A percentile compares a stretch with the other conserved stretches of the same genome.
phyloP scores from a whole-genome alignment of 1,284 basidiomycete species.

The Baeospora myosura region DNA sequence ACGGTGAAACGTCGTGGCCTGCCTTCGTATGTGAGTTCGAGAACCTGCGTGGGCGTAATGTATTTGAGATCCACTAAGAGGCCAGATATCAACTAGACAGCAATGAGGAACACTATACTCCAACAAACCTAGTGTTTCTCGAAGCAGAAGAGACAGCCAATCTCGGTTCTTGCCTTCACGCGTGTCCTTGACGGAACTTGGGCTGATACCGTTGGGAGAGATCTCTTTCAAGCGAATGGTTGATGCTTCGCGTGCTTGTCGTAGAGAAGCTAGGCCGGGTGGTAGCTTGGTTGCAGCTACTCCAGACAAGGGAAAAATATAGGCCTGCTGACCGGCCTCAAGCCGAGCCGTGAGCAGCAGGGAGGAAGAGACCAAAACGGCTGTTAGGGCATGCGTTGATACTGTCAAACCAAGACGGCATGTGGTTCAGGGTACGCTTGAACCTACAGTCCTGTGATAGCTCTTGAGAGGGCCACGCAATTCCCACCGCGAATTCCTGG shows the following conservation, averaged over 20 bases:
- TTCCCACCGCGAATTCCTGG: conserved; percentile 57
- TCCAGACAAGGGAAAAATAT: conserved; percentile 43
- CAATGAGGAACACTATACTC: conserved; percentile 6
- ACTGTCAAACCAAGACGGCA: too few species aligned
- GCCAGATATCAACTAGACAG: conserved; percentile 11
- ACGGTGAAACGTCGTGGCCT: conserved; percentile 46
- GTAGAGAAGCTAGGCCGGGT: conserved; percentile 41
- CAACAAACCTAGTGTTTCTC: conserved; percentile 53
- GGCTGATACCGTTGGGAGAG: conserved; percentile 12
- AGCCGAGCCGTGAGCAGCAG: conserved; percentile 55
- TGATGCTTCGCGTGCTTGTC: conserved; percentile 40
- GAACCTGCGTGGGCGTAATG: conserved; percentile 51
- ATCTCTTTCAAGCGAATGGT: conserved; percentile 47
- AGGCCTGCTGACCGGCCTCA: conserved; percentile 35
- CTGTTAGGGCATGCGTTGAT: conserved; percentile 35
- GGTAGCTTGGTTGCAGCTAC: conserved; percentile 31
- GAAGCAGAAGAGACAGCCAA: conserved; percentile 60
- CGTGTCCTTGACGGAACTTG: conserved; percentile 12
- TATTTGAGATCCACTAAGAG: conserved; percentile 67
- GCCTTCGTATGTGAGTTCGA: conserved; percentile 64
- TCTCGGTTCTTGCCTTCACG: conserved; percentile 40
- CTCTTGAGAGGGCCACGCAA: conserved; percentile 65
- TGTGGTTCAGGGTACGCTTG: conserved; percentile 9
- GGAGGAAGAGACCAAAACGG: conserved; percentile 45
- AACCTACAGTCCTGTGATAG: conserved; percentile 49